Evolutionary conservation across 768 basidiomycete genomes (phyloP).

Genomic region (Trametes meyenii): DNA sequence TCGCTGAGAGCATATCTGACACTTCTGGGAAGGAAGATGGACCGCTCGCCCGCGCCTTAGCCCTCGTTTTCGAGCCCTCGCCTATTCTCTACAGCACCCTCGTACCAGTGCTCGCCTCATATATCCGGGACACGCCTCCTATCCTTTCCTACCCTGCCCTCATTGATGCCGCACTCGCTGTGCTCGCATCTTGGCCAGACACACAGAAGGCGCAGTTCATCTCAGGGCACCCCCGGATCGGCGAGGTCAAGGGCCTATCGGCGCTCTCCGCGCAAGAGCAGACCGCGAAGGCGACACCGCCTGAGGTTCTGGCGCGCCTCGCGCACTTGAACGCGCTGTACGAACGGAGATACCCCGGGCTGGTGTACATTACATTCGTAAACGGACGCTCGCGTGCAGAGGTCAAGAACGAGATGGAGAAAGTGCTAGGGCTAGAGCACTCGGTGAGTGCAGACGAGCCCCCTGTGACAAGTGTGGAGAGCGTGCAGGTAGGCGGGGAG

Average conservation of each 20-base stretch:
- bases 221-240: conserved; percentile 87
- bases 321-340: conserved; percentile 78
- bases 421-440: conserved; percentile 53
- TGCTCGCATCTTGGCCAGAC: conserved; percentile 56
- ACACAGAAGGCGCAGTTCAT: conserved; percentile 64
- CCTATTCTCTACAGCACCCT: conserved; percentile 55
- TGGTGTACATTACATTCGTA: conserved; percentile 92
- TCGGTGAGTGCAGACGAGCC: conserved; percentile 51
- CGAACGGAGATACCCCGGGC: conserved; percentile 68
- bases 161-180: conserved; percentile 53
- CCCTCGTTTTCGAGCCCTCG: conserved; percentile 68
- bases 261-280: conserved; percentile 82
- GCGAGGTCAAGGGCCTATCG: conserved; percentile 76
- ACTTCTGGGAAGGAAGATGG: conserved; percentile 19
- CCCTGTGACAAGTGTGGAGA: conserved; percentile 38
- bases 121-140: conserved; percentile 5
- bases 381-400: conserved; percentile 74
- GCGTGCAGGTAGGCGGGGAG: conserved; percentile 41
- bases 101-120: conserved; percentile 51
- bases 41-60: conserved; percentile 40
- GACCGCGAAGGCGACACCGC: conserved; percentile 60
- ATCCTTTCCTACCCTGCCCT: conserved; percentile 52
- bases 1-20: conserved; percentile 23
- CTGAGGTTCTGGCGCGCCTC: conserved; percentile 74
- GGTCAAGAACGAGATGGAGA: conserved; percentile 83